Evolutionary conservation across 495 filamentous ascomycete genomes (phyloP).

Genomic region (Glonium stellatum): DNA sequence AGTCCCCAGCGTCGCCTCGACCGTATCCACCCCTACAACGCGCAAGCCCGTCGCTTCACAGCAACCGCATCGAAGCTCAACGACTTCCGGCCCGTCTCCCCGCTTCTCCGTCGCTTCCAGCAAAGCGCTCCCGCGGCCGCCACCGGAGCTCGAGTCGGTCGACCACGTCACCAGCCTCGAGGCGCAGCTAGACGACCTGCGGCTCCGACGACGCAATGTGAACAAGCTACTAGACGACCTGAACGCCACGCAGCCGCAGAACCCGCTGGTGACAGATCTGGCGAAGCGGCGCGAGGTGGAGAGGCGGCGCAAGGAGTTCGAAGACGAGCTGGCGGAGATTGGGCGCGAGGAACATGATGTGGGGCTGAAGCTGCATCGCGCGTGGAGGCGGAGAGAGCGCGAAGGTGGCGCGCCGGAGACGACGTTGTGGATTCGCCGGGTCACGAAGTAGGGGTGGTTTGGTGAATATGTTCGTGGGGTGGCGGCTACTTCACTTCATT

Average conservation of each 20-base stretch:
- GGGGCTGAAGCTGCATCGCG: constrained; percentile 72
- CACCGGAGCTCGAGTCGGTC: constrained; percentile 50
- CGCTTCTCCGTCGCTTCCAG: constrained; percentile 14
- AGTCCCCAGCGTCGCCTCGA: constrained; percentile 3
- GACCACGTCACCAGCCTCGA: constrained; percentile 62
- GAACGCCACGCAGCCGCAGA: constrained; percentile 42
- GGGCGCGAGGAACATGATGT: constrained; percentile 77
- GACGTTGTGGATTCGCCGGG: constrained; percentile 74
- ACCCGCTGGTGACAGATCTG: constrained; percentile 51
- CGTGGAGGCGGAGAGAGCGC: constrained; percentile 56
- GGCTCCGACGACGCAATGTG: constrained; percentile 61
- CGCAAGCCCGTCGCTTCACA: constrained; percentile 5
- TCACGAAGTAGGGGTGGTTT: constrained; percentile 35
- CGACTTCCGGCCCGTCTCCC: constrained; percentile 29
- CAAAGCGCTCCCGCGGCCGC: constrained; percentile 53
- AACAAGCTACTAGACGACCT: constrained; percentile 40
- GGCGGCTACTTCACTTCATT: too few relatives aligned
- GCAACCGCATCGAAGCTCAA: constrained; percentile 4
- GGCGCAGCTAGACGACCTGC: constrained; percentile 57
- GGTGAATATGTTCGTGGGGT: too few relatives aligned
- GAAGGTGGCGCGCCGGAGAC: constrained; percentile 59
- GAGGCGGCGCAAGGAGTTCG: constrained; percentile 60
- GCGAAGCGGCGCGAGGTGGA: constrained; percentile 61
- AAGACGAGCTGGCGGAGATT: constrained; percentile 70
- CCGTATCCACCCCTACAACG: constrained; percentile 10